Conservation (phyloP, 371 early-diverging fungal species). For the Mortierella sp. region DNA sequence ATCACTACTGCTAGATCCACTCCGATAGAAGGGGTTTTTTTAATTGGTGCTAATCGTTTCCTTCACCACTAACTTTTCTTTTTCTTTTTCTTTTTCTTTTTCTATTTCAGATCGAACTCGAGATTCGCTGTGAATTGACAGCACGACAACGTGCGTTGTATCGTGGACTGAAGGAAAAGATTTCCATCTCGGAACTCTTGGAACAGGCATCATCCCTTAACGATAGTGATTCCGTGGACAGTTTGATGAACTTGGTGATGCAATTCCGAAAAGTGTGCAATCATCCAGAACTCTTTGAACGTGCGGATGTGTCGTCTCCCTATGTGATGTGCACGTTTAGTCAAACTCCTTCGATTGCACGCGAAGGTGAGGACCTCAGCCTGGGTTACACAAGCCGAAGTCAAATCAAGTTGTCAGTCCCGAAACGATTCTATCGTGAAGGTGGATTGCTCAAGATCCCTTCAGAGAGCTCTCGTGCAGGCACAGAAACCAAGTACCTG, state of each 20-base stretch:
- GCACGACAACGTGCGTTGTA: conserved; percentile 86
- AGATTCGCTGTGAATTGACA: conserved; percentile 87
- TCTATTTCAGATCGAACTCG: conserved; percentile 73
- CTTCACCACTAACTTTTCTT: no score
- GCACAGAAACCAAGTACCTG: conserved; percentile 61
- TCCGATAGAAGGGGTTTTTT: no score
- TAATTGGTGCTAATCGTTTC: no score
- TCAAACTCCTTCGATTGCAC: conserved; percentile 68
- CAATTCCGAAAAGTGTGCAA: conserved; percentile 98
- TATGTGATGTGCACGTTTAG: conserved; percentile 71
- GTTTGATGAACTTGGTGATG: conserved; percentile 96
- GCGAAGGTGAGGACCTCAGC: conserved; percentile 67
- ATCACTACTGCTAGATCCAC: no score
- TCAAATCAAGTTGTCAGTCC: conserved; percentile 69
- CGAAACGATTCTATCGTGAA: conserved; percentile 75
- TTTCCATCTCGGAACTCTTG: conserved; percentile 84
- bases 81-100: no score
- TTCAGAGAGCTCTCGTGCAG: conserved; percentile 60
- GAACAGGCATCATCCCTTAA: conserved; percentile 75
- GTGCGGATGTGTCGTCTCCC: conserved; percentile 85
- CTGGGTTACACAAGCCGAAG: conserved; percentile 73
- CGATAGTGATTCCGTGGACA: conserved; percentile 76
- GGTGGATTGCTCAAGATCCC: conserved; percentile 64
- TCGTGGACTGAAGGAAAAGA: conserved; percentile 81
- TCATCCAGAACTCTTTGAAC: conserved; percentile 98